Conservation (phyloP, 805 yeast species). For the Kregervanrija fluxuum region DNA sequence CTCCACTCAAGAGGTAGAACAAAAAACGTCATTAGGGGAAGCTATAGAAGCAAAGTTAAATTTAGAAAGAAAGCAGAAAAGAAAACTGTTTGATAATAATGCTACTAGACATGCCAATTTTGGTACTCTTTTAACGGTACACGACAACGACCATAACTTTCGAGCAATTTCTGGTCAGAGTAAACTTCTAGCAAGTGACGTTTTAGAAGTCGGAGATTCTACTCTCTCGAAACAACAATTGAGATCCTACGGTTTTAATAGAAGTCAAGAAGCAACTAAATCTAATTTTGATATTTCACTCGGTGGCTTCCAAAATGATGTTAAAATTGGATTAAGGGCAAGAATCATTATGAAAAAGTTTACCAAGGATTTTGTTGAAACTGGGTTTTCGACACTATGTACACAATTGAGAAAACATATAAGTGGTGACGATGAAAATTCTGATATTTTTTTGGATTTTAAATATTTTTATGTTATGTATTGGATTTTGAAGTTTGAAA, state of each 20-base stretch:
- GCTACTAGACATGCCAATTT: constrained; percentile 73
- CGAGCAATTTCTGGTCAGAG: constrained; percentile 66
- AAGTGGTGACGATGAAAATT: constrained; percentile 24
- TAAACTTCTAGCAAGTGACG: constrained; percentile 34
- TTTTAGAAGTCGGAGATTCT: constrained; percentile 59
- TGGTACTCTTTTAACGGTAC: constrained; percentile 76
- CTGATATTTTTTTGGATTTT: constrained; percentile 23
- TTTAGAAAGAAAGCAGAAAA: constrained; percentile 50
- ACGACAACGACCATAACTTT: constrained; percentile 44
- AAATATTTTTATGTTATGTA: constrained; percentile 55
- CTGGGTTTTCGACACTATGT: constrained; percentile 66
- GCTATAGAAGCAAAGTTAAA: constrained; percentile 46
- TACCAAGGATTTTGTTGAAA: constrained; percentile 56
- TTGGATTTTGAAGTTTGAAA: constrained; percentile 73
- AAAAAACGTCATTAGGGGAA: constrained; percentile 10
- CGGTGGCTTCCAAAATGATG: constrained; percentile 18
- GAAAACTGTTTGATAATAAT: constrained; percentile 15
- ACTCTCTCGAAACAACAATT: constrained; percentile 55
- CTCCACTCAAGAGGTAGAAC: neutral
- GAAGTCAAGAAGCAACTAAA: constrained; percentile 19
- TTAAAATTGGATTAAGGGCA: constrained; percentile 9
- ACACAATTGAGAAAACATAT: constrained; percentile 35
- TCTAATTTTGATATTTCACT: constrained; percentile 25
- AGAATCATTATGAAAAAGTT: constrained; percentile 33
- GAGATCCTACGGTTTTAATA: constrained; percentile 7